A percentile compares a stretch with the other conserved stretches of the same genome.
Conservation (phyloP, 495 filamentous ascomycete species). For the Talaromyces nanjingensis region DNA sequence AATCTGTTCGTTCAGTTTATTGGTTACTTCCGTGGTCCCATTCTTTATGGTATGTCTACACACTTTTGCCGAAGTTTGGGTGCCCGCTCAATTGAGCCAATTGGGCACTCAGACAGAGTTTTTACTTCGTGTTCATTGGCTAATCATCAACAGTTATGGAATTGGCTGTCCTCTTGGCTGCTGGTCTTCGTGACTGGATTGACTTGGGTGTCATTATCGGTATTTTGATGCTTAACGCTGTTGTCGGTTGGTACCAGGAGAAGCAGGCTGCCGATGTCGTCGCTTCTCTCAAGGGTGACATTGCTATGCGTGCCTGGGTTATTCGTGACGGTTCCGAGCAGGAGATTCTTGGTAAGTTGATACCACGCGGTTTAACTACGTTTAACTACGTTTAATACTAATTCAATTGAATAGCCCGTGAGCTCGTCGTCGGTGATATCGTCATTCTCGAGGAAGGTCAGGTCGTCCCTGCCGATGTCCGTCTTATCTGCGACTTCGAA, state of each 20-base stretch:
- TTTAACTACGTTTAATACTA: no score
- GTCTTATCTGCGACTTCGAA: conserved; percentile 69
- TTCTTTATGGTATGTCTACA: conserved; percentile 65
- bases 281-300: conserved; percentile 73
- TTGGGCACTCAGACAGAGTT: background rate
- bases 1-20: conserved; percentile 72
- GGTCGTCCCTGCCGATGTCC: conserved; percentile 66
- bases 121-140: background rate
- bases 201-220: conserved; percentile 82
- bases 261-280: conserved; percentile 83
- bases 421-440: conserved; percentile 76
- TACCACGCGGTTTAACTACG: background rate
- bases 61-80: background rate
- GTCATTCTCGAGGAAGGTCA: conserved; percentile 72
- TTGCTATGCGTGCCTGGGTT: conserved; percentile 70
- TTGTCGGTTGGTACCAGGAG: conserved; percentile 82
- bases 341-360: conserved; percentile 46
- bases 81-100: background rate
- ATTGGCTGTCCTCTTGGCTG: conserved; percentile 70
- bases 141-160: conserved; percentile 65
- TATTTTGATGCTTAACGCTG: conserved; percentile 73
- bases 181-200: conserved; percentile 76
- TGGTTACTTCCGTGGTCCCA: conserved; percentile 73
- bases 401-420: conserved; percentile 43
- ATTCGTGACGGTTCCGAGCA: conserved; percentile 65